phyloP scores from a whole-genome alignment of 805 yeast species.

The Tetrapisispora taiwanensis region DNA sequence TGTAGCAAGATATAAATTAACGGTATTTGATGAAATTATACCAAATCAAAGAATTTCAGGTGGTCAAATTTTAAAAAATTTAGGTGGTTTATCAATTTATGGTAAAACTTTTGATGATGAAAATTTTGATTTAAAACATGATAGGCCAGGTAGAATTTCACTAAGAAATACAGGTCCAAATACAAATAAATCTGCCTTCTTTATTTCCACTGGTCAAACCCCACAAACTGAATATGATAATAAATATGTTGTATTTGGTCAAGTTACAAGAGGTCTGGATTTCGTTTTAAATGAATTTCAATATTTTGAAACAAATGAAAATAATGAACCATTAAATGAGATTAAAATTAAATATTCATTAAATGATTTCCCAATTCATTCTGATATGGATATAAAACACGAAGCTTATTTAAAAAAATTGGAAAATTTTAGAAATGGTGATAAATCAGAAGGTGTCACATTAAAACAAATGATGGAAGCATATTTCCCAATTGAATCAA shows the following conservation, averaged over 20 bases:
- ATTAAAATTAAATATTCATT: slow-evolving; percentile 30
- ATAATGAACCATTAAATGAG: slow-evolving; percentile 6
- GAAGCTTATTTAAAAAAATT: slow-evolving; percentile 10
- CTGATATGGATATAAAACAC: slow-evolving; percentile 10
- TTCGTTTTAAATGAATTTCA: slow-evolving; percentile 49
- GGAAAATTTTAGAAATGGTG: slow-evolving; percentile 20
- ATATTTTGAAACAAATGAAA: slow-evolving; percentile 35
- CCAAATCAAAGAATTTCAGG: slow-evolving; percentile 75
- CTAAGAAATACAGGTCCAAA: slow-evolving; percentile 58
- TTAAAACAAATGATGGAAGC: slow-evolving; percentile 6
- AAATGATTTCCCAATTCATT: slow-evolving; percentile 17
- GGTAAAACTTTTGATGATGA: slow-evolving; percentile 72
- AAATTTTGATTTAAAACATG: slow-evolving; percentile 57
- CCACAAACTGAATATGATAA: slow-evolving; percentile 43
- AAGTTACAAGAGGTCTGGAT: slow-evolving; percentile 57
- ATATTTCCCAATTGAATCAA: background rate
- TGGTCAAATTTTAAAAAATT: slow-evolving; percentile 71
- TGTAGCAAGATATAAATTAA: slow-evolving; percentile 39
- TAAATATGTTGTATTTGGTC: slow-evolving; percentile 69
- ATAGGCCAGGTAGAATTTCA: slow-evolving; percentile 56
- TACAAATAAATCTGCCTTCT: slow-evolving; percentile 63
- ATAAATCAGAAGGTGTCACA: slow-evolving; percentile 13
- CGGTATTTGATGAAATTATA: slow-evolving; percentile 66
- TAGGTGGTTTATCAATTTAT: slow-evolving; percentile 71
- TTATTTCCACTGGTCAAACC: slow-evolving; percentile 49